Evolutionary conservation across 192 early-diverging fungal species (phyloP), one percentile per base, ranked within the genome.

Genomic region (Gryganskiella cystojenkinii): DNA sequence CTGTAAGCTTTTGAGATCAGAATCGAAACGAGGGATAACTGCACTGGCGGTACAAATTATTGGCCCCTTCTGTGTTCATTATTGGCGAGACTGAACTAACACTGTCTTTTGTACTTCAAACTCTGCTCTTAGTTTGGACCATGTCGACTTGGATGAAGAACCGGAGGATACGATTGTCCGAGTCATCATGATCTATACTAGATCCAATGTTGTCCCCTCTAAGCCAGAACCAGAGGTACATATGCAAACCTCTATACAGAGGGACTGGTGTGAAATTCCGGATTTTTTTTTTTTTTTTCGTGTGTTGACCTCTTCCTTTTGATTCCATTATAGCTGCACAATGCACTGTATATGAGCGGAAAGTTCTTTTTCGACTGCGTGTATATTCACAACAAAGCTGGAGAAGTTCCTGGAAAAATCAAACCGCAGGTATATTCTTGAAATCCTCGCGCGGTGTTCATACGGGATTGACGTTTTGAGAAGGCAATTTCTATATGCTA

Each of bases 101-200:
- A 30, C 53, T 40, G 51, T 25, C 35, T 52, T 4, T 52, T 33
- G 3, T 0, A 25, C n/a, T n/a, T n/a, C n/a, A n/a, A n/a, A n/a
- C n/a, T n/a, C n/a, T n/a, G n/a, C n/a, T n/a, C n/a, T 30, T 34
- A 80, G 79, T 44, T 13, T 61, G 40, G 40, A 56, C 31, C 58
- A 80, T 4, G 35, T 49, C 3, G 42, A 63, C n/a, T 11, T 80
- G 20, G 63, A 37, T n/a, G 31, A 44, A 4, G 65, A 62, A n/a
- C n/a, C n/a, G 2, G 64, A 73, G 17, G 56, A 50, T 14, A 49
- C 66, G 1, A 47, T 31, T 17, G 33, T 68, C 37, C 79, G 62
- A 17, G 64, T 56, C 24, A 67, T 80, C 27, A 28, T 80, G 71
- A 28, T 80, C 13, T 80, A 80, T 33, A 64, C 70, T 22, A 53